Evolutionary conservation across 1,284 basidiomycete genomes (phyloP).

Genomic region (Ceratobasidium sp.): DNA sequence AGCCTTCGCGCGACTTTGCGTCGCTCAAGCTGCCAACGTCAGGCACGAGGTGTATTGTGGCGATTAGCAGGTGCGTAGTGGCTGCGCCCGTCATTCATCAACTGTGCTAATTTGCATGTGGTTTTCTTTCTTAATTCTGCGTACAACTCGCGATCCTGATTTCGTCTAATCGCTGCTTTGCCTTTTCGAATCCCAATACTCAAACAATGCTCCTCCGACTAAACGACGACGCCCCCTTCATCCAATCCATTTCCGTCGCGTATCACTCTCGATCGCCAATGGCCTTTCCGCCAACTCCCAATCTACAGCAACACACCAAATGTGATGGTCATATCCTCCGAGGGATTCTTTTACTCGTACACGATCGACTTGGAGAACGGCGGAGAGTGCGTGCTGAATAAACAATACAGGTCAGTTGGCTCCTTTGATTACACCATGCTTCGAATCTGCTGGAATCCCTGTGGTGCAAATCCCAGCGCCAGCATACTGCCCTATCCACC

Average conservation of each 20-base stretch:
- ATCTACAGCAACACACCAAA: slow-evolving; percentile 84
- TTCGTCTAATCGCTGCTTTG: slow-evolving; percentile 46
- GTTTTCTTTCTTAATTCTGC: no score
- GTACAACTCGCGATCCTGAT: no score
- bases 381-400: slow-evolving; percentile 93
- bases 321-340: slow-evolving; percentile 95
- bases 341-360: slow-evolving; percentile 96
- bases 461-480: no score
- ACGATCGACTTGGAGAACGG: slow-evolving; percentile 96
- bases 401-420: slow-evolving; percentile 80
- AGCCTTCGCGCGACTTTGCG: slow-evolving; percentile 94
- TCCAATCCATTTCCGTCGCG: no score
- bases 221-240: no score
- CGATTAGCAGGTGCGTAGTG: slow-evolving; percentile 82
- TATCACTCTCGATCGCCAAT: no score
- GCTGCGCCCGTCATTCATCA: no score
- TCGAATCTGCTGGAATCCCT: no score
- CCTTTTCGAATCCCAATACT: slow-evolving; percentile 12
- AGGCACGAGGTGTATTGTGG: slow-evolving; percentile 83
- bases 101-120: no score
- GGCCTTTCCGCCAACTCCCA: neutral
- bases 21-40: slow-evolving; percentile 85
- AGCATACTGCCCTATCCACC: no score
- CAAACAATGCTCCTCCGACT: no score
- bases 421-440: neutral